Evolutionary conservation across 1,139 yeast genomes (phyloP), one percentile per base, ranked within the genome.

Genomic region (Hyphopichia fennica): DNA sequence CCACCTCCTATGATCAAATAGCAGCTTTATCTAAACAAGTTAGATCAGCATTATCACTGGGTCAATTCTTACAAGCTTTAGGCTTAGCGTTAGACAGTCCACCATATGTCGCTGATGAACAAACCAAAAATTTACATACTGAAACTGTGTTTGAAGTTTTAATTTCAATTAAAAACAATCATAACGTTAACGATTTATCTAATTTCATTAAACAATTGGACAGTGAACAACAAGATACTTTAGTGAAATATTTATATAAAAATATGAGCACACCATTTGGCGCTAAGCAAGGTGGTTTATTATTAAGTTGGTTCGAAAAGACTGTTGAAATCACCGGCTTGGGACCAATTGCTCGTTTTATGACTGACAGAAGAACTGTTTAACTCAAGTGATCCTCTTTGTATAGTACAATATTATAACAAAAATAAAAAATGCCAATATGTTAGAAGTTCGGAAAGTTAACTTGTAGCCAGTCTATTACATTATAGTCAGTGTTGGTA

Each of bases 281-380:
- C 4, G 89, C 90, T 51, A 87, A 87, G 53, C 90, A 86, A 53
- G 96, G 97, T 17, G 96, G 96, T 37, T 74, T 84, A 42, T 65
- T 95, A 54, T 79, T 95, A 57, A 78, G 83, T 32, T 95, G 99
- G 99, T 89, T 86, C 60, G 98, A 93, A 55, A 90, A 89, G 65
- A 80, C 95, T 20, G 84, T 88, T 33, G 95, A 86, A 48, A 67
- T 80, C 35, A 81, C 91, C 13, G 98, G 98, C 15, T 82, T 87
- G 60, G 96, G 96, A 10, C 87, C 96, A 34, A 85, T 93, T 53
- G 87, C 87, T 39, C 82, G 96, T 54, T 89, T 81, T 63, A 75
- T 90, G 67, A 79, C 90, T 38, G 98, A 91, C 65, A 79, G 96
- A 69, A 79, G 95, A 60, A 81, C 89, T 14, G 87, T 89, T 35